Evolutionary conservation across 2,329 filamentous ascomycete genomes (phyloP), one percentile per base, ranked within the genome.

Genomic region (Ramularia endophylla): DNA sequence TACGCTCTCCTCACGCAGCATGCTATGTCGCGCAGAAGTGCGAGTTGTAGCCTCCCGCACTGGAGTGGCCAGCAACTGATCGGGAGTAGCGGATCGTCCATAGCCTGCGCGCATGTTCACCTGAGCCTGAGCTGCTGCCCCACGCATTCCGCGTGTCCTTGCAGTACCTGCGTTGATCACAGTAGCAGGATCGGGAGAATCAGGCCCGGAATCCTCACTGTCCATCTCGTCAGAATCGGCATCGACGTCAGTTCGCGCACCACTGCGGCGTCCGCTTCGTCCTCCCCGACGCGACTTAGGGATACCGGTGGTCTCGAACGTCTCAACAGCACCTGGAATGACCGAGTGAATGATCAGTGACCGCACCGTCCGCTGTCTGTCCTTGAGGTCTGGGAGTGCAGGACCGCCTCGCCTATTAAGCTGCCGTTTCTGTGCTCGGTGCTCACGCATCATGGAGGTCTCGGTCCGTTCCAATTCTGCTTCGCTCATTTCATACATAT

Each of bases 341-440:
- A 94, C 88, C 3, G 87, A 89, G 8, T 90, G 95, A 1, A 98
- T 87, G 38, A 97, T 78, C 52, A 95, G 75, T 0, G 90, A 95
- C 34, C 92, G 81, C 42, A 97, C 90, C 1, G 92, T 97, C 38
- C 90, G 80, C 66, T 92, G 90, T 40, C 89, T 79, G 56, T 98
- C 92, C 62, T 94, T 95, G 44, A 98, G 79, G 66, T 98, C 92
- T n/a, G 92, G 92, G 29, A 98, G 71, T 45, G 87, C 85, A 5
- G 92, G 92, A 0, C 92, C 92, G 50, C 92, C 92, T 56, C 92
- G 80, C 48, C 92, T 78, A 62, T 95, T 97, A 55, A 95, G 86
- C 5, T 92, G 95, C 35, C 92, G 80, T 69, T 98, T 98, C 67
- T 97, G 89, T 38, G 89, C 80, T 54, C 92, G 77, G 64, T 97